Percentiles rank a stretch among this genome's conserved stretches.
phyloP scores from a whole-genome alignment of 768 basidiomycete species.

The Pleurotus citrinopileatus region DNA sequence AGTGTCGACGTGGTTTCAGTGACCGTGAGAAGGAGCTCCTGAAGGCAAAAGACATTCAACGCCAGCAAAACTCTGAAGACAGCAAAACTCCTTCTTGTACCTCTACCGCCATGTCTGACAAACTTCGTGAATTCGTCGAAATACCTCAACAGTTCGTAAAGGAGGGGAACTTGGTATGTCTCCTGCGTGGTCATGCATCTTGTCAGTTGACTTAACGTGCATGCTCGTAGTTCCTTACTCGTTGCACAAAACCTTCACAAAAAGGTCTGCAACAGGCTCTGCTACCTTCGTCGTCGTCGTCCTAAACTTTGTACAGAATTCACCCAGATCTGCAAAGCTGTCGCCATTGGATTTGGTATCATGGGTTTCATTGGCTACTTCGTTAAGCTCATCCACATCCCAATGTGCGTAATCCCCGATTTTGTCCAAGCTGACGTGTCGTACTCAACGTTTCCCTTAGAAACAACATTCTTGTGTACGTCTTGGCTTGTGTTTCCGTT shows the following conservation, averaged over 20 bases:
- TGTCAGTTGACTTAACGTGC: conserved; percentile 9
- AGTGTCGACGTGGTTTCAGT: conserved; percentile 26
- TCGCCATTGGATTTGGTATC: conserved; percentile 95
- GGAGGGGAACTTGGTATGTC: conserved; percentile 87
- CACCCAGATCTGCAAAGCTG: conserved; percentile 90
- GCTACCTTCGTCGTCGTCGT: background rate
- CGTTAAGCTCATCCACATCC: conserved; percentile 97
- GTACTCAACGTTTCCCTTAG: conserved; percentile 35
- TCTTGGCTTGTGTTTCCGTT: conserved; percentile 20
- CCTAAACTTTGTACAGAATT: conserved; percentile 63
- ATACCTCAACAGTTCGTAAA: conserved; percentile 89
- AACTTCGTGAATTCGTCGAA: conserved; percentile 86
- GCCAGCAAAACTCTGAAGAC: conserved; percentile 28
- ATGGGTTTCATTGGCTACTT: conserved; percentile 99
- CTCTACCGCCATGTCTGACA: conserved; percentile 74
- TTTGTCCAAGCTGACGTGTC: background rate
- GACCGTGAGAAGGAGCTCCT: conserved; percentile 30
- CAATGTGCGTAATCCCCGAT: conserved; percentile 67
- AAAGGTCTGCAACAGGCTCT: conserved; percentile 60
- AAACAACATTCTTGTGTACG: conserved; percentile 98
- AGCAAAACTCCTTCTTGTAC: conserved; percentile 20
- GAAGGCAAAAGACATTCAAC: conserved; percentile 16
- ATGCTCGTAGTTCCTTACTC: conserved; percentile 77
- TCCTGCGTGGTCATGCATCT: background rate
- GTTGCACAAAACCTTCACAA: conserved; percentile 96